These are phyloP conservation scores for Catenaria anguillulae DNA, from an alignment of 371 early-diverging fungal genomes.

Conservation along the genomic window DNA sequence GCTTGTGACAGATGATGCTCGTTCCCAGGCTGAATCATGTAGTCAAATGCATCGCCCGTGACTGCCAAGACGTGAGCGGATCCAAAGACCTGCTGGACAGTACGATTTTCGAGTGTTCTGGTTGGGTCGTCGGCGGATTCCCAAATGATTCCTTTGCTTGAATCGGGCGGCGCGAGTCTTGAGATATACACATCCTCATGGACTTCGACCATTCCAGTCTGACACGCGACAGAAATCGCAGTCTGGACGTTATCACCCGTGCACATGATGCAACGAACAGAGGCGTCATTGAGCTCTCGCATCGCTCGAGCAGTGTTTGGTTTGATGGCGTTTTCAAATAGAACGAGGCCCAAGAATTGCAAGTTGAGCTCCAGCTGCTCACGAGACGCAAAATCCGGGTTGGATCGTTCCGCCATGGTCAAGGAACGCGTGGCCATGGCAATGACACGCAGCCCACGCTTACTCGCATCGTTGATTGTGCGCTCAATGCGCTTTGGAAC, in stretches of 20 bases:
- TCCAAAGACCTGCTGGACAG: too few relatives aligned
- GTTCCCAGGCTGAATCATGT: constrained; percentile 69
- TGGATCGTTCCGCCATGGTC: too few relatives aligned
- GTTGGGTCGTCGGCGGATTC: too few relatives aligned
- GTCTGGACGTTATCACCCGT: constrained; percentile 99
- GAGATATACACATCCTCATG: constrained; percentile 29
- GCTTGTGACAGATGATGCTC: constrained; percentile 53
- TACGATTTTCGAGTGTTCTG: too few relatives aligned
- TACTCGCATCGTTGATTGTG: constrained; percentile 65
- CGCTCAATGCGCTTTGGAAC: constrained; percentile 72
- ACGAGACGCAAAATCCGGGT: too few relatives aligned
- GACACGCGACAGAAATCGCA: constrained; percentile 89
- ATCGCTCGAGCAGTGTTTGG: constrained; percentile 68
- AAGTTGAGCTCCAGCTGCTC: constrained; percentile 72
- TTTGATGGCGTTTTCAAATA: constrained; percentile 99
- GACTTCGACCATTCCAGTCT: constrained; percentile 61
- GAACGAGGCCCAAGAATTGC: constrained; percentile 83
- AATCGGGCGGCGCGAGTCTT: too few relatives aligned
- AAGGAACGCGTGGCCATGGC: constrained; percentile 74
- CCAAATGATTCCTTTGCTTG: too few relatives aligned
- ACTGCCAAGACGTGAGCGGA: too few relatives aligned
- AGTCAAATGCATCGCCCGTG: constrained; percentile 90
- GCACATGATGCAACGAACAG: constrained; percentile 92
- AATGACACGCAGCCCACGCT: constrained; percentile 90
- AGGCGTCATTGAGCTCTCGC: constrained; percentile 64